Base-by-base conservation (phyloP, 1,284 basidiomycete species). In the Pholiota adiposa region DNA sequence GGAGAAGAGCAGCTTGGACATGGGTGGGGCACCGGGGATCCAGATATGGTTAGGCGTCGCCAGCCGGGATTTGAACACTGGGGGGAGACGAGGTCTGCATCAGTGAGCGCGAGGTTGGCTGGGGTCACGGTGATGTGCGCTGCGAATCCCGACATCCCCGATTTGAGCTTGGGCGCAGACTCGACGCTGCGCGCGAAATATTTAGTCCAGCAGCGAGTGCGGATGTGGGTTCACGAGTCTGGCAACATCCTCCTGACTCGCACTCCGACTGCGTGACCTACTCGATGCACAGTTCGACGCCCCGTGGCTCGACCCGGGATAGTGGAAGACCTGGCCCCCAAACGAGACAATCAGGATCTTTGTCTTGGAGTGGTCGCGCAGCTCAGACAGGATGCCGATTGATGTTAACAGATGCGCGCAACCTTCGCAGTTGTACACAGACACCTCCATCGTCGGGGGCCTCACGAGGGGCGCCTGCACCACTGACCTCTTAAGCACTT, bases 301-400 rank as follows among this genome's bases (percentile, higher is more conserved):
- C 40, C 69, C 71, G 0, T 77, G 68, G 18, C 58, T 51, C 7
- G 56, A 44, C 36, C 72, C 75, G 3, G 89, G 89, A 33, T 80
- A 80, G 54, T 83, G 83, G 71, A 92, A 88, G 16, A 86, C 76
- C 66, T 92, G 90, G 0, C 90, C 90, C 4, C 90, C 90, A 68
- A 93, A 93, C 1, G 89, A 92, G 11, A 93, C 89, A 31, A 92
- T 76, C 23, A 92, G 77, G 46, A 93, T 83, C 67, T 83, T 87
- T 5, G 83, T 86, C 33, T 65, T 70, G 4, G 67, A 51, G 0
- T 77, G 73, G 59, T 85, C 78, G 52, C 85, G 83, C 5, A 83
- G 71, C 18, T 82, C 65, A 3, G 61, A 51, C 0, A 89, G 88
- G 0, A 93, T 75, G 29, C 87, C 88, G 43, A 90, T 79, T 1